phyloP scores from a whole-genome alignment of 306 rosid species.

The Rosa multiflora region DNA sequence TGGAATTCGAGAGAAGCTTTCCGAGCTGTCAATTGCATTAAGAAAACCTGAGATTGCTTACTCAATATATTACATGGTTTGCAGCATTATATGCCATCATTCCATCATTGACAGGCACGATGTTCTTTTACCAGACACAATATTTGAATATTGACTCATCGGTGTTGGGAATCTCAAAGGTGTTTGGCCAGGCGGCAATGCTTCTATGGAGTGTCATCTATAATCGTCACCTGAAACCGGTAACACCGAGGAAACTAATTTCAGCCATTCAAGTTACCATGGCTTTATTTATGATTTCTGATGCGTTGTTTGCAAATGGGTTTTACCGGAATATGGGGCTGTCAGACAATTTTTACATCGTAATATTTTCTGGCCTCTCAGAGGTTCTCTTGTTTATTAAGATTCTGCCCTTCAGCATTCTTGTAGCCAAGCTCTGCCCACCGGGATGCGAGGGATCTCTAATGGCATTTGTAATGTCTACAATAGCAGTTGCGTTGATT shows the following conservation, averaged over 20 bases:
- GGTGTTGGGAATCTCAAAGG: conserved; percentile 75
- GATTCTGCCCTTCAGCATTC: conserved; percentile 77
- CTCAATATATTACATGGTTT: conserved; percentile 80
- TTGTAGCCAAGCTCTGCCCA: conserved; percentile 74
- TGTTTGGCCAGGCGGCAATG: conserved; percentile 85
- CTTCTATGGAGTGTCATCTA: conserved; percentile 76
- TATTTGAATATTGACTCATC: conserved; percentile 66
- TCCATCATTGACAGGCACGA: conserved; percentile 81
- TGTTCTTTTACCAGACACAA: conserved; percentile 93
- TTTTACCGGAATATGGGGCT: conserved; percentile 62
- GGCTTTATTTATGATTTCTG: conserved; percentile 78
- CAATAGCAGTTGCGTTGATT: conserved; percentile 66
- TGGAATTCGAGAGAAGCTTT: conserved; percentile 67
- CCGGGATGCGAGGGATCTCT: conserved; percentile 91
- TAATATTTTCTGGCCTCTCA: conserved; percentile 68
- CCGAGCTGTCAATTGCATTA: conserved; percentile 54
- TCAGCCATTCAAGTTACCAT: conserved; percentile 62
- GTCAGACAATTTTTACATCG: conserved; percentile 65
- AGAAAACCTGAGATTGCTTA: conserved; percentile 61
- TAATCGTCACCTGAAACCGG: conserved; percentile 52
- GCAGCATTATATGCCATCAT: conserved; percentile 78
- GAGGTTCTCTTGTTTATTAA: conserved; percentile 76
- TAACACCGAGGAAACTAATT: conserved; percentile 68
- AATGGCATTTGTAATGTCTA: conserved; percentile 90
- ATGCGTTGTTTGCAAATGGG: conserved; percentile 73